A percentile compares a stretch with the other conserved stretches of the same genome.
Conservation (phyloP, 2,329 filamentous ascomycete genomes). For the Hypoxylon sp. region DNA sequence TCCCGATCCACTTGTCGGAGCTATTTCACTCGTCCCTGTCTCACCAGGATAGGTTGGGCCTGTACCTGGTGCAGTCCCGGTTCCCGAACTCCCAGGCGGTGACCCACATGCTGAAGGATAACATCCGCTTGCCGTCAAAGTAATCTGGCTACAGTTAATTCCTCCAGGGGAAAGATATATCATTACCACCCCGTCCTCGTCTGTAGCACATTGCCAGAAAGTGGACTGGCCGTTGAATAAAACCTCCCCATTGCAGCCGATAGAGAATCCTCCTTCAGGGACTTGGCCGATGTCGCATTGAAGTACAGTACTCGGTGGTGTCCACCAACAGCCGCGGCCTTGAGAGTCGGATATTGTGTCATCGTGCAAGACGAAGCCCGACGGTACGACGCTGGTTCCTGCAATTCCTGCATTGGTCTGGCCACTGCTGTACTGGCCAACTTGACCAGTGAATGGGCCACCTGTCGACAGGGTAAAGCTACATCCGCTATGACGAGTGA, state of each 20-base stretch:
- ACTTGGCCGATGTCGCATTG: constrained; percentile 70
- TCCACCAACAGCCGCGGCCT: constrained; percentile 73
- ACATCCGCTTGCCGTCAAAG: constrained; percentile 60
- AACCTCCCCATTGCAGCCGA: constrained; percentile 66
- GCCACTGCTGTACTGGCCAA: constrained; percentile 73
- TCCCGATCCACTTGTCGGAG: neutral
- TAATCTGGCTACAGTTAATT: constrained; percentile 64
- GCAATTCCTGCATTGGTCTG: constrained; percentile 66
- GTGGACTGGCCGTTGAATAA: constrained; percentile 63
- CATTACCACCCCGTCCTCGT: constrained; percentile 66
- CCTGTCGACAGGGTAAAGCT: constrained; percentile 67
- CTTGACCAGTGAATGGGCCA: constrained; percentile 62
- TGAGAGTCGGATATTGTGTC: constrained; percentile 68
- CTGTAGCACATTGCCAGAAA: constrained; percentile 74
- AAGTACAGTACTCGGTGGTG: constrained; percentile 69
- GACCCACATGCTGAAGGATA: constrained; percentile 33
- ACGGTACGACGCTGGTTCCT: constrained; percentile 54
- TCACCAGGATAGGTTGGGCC: neutral
- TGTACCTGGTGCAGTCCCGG: neutral
- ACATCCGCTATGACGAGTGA: constrained; percentile 54
- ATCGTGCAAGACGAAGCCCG: constrained; percentile 67
- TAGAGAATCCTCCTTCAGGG: constrained; percentile 67
- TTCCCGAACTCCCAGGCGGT: constrained; percentile 17
- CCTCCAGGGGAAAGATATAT: constrained; percentile 63
- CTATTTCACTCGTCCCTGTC: neutral